Evolutionary conservation across 2,329 filamentous ascomycete genomes (phyloP).

Genomic region (Phaeosphaeria sp.): DNA sequence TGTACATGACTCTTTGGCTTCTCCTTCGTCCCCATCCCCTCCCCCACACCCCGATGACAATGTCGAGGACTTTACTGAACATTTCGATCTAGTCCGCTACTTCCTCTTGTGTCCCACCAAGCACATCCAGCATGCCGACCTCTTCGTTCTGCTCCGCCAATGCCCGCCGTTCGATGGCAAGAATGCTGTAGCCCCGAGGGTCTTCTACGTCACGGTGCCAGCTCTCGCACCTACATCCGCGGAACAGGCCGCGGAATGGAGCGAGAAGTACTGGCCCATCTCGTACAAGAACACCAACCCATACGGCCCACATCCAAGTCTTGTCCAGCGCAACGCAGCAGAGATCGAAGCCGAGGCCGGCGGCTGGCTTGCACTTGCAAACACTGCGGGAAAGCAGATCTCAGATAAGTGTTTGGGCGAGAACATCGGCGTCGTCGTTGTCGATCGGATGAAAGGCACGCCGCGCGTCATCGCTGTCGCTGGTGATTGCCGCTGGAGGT

Average conservation of each 20-base stretch:
- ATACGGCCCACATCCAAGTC: slow-evolving; percentile 80
- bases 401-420: slow-evolving; percentile 68
- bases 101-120: slow-evolving; percentile 61
- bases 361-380: slow-evolving; percentile 72
- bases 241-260: slow-evolving; percentile 77
- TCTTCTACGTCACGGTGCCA: slow-evolving; percentile 73
- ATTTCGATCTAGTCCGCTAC: slow-evolving; percentile 51
- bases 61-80: slow-evolving; percentile 30
- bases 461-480: slow-evolving; percentile 73
- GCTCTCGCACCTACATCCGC: slow-evolving; percentile 76
- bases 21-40: slow-evolving; percentile 4
- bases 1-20: slow-evolving; percentile 6
- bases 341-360: slow-evolving; percentile 70
- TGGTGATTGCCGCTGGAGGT: slow-evolving; percentile 75
- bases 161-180: slow-evolving; percentile 49
- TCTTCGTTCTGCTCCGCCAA: slow-evolving; percentile 41
- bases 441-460: slow-evolving; percentile 61
- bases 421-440: slow-evolving; percentile 75
- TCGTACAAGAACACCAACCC: slow-evolving; percentile 89
- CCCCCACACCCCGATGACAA: slow-evolving; percentile 5
- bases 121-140: slow-evolving; percentile 60
- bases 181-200: slow-evolving; percentile 57
- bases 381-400: slow-evolving; percentile 67
- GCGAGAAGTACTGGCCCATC: slow-evolving; percentile 79
- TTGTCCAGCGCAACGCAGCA: slow-evolving; percentile 72